Percentiles rank a stretch among this genome's conserved stretches.
phyloP scores from a whole-genome alignment of 768 basidiomycete species.

The Mycena capillaripes region DNA sequence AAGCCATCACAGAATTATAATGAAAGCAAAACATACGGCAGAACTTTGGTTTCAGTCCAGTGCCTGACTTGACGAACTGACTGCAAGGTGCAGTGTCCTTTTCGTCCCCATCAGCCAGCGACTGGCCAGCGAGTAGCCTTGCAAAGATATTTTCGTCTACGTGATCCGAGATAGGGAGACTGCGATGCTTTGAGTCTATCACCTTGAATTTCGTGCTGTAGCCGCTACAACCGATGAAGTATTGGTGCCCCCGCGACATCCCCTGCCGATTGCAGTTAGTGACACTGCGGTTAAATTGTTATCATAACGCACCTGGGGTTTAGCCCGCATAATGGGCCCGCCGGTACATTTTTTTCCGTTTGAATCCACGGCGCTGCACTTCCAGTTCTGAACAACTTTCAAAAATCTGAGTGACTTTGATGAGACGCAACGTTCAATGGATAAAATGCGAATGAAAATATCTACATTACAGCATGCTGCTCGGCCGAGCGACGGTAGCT shows the following conservation, averaged over 20 bases:
- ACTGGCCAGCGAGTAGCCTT: not conserved
- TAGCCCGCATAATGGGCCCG: not conserved
- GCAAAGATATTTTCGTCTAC: not conserved
- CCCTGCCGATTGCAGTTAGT: not conserved
- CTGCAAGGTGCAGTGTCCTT: slow-evolving; percentile 3
- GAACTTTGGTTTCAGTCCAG: not conserved
- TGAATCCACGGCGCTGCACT: not conserved
- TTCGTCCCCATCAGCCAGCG: not conserved
- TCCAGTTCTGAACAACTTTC: not conserved
- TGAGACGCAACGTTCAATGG: not conserved
- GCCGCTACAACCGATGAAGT: slow-evolving; percentile 3
- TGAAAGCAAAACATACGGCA: not conserved
- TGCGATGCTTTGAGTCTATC: not conserved
- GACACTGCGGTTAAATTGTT: not conserved
- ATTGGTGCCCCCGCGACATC: not conserved
- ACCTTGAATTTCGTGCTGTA: not conserved
- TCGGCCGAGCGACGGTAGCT: not conserved
- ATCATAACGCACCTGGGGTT: not conserved
- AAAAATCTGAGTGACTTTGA: not conserved
- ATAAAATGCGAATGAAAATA: not conserved
- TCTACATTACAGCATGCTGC: not conserved
- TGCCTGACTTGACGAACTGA: not conserved
- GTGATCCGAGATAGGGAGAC: not conserved
- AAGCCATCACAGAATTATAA: not conserved
- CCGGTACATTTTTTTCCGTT: not conserved